A percentile compares a stretch with the other conserved stretches of the same genome.
phyloP scores from a whole-genome alignment of 352 stramenopile genomes.

The Discostella stelligera region DNA sequence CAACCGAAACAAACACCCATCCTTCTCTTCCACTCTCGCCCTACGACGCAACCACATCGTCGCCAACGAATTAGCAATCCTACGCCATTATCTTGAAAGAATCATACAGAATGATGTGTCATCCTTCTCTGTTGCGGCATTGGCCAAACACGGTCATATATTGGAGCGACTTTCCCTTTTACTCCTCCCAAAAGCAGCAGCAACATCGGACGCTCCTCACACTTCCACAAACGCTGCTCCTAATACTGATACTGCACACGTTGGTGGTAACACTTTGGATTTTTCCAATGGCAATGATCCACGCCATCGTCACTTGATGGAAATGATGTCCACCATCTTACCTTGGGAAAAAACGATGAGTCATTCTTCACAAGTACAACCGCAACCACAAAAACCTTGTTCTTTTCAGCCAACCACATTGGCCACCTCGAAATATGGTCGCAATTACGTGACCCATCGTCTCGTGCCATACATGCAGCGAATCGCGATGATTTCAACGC shows the following conservation, averaged over 20 bases:
- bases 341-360: neutral
- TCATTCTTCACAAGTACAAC: slow-evolving; percentile 3
- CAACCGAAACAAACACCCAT: neutral
- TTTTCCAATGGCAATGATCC: neutral
- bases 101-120: slow-evolving; percentile 46
- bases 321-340: slow-evolving; percentile 20
- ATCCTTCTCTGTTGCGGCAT: slow-evolving; percentile 29
- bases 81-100: slow-evolving; percentile 21
- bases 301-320: neutral
- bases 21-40: too few species aligned
- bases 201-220: neutral
- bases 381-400: neutral
- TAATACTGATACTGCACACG: slow-evolving; percentile 7
- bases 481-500: neutral
- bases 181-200: neutral
- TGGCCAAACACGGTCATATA: slow-evolving; percentile 20
- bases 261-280: neutral
- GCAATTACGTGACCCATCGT: slow-evolving; percentile 20
- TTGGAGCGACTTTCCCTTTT: slow-evolving; percentile 20
- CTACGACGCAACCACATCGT: too few species aligned
- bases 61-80: slow-evolving; percentile 1
- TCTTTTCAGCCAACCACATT: slow-evolving; percentile 34
- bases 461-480: slow-evolving; percentile 43
- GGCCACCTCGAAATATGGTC: slow-evolving; percentile 44
- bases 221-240: slow-evolving; percentile 1